Base-by-base conservation (phyloP, 495 filamentous ascomycete genomes). In the Xylaria bambusicola region DNA sequence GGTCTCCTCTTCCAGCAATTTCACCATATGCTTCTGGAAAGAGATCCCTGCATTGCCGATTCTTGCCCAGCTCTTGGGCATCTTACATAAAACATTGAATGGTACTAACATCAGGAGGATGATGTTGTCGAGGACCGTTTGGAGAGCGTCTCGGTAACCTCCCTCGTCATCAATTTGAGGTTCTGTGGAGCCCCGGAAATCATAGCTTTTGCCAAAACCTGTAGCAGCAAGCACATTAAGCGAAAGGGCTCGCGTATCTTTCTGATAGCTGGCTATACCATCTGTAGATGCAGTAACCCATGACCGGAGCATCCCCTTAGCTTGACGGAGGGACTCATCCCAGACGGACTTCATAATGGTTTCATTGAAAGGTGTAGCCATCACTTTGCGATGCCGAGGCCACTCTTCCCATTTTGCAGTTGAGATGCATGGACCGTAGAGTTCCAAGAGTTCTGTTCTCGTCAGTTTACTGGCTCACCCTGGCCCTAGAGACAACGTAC, bases 341-440 rank as follows among this genome's bases (percentile, higher is more conserved):
- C 77, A 80, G 2, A 80, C 76, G 6, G 75, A 54, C 0, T 47
- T 57, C 53, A 71, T 80, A 46, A 67, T 80, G 1, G 62, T 65
- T 60, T 82, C 77, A 55, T 77, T 80, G 57, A 82, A 80, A 0
- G 71, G 71, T 1, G 71, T 57, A 0, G 74, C 66, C 3, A 71
- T 71, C 12, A 73, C 47, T 52, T 71, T 74, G 3, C 77, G 62
- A 27, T 80, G 76, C 10, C 73, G 69, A 50, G 71, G 66, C 77
- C 77, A 80, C 18, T 75, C 70, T 0, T 63, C 55, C 20, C 77
- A 56, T 12, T 33, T 35, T 13, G 52, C 57, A 2, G 57, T 67
- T 15, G 58, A 63, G 24, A 67, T 54, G 50, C 47, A 61, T n/a
- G 61, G 64, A 1, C 64, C 64, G 27, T 63, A 67, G 6, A 67